Conservation (phyloP, 2,329 filamentous ascomycete species). For the Penicillium sp. region DNA sequence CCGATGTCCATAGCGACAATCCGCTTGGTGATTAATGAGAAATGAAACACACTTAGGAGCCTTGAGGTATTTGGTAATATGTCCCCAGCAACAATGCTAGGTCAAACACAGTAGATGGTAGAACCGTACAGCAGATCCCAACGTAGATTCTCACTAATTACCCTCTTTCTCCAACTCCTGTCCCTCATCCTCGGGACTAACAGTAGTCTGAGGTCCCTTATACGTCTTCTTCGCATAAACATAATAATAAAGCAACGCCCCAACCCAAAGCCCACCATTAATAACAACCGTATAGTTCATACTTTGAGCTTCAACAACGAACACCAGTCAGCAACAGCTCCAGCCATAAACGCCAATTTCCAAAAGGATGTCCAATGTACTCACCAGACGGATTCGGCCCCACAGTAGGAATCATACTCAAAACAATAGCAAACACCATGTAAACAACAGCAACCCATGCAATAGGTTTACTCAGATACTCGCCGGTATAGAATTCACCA, state of each 20-base stretch:
- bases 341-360: too few relatives aligned
- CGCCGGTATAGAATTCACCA: constrained; percentile 57
- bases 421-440: constrained; percentile 52
- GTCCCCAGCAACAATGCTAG: not conserved
- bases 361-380: constrained; percentile 12
- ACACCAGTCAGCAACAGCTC: not conserved
- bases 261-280: constrained; percentile 56
- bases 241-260: constrained; percentile 54
- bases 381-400: constrained; percentile 52
- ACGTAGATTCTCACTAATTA: too few relatives aligned
- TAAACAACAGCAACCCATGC: constrained; percentile 54
- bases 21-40: not conserved
- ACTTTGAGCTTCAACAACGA: constrained; percentile 31
- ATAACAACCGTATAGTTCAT: constrained; percentile 64
- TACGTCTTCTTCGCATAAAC: constrained; percentile 59
- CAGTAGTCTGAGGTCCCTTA: constrained; percentile 56
- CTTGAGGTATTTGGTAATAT: not conserved
- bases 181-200: constrained; percentile 35
- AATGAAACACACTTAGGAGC: not conserved
- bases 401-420: constrained; percentile 57
- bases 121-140: not conserved
- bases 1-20: not conserved
- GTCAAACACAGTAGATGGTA: too few relatives aligned
- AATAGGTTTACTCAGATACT: constrained; percentile 49
- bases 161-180: constrained; percentile 1